Percentiles rank a stretch among this genome's conserved stretches.
phyloP scores from a whole-genome alignment of 78 protist genomes.

The Emiliania huxleyi region DNA sequence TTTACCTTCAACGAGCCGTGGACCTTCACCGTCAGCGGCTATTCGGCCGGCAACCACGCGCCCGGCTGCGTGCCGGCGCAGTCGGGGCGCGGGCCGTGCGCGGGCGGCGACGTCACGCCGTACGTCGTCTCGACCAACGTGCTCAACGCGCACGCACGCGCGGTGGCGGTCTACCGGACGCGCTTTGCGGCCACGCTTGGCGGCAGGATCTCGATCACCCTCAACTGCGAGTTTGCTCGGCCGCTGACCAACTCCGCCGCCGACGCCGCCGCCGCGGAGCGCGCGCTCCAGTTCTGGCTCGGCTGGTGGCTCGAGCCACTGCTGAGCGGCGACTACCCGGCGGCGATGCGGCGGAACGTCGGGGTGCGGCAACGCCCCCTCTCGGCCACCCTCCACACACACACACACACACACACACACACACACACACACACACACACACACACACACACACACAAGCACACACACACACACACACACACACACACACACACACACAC shows the following conservation, averaged over 20 bases:
- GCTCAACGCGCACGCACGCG: slow-evolving; percentile 45
- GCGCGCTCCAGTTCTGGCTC: slow-evolving; percentile 41
- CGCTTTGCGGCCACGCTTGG: neutral
- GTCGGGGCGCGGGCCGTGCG: neutral
- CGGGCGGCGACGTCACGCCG: neutral
- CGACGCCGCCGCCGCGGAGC: slow-evolving; percentile 50
- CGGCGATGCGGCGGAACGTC: slow-evolving; percentile 27
- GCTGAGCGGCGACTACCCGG: slow-evolving; percentile 51
- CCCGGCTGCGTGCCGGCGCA: neutral
- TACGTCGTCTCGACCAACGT: slow-evolving; percentile 37
- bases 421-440: too few species aligned
- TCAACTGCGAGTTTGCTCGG: slow-evolving; percentile 27
- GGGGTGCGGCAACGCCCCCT: slow-evolving; percentile 19
- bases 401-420: too few species aligned
- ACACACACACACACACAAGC: too few species aligned
- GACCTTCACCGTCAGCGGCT: slow-evolving; percentile 24
- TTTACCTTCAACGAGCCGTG: slow-evolving; percentile 72
- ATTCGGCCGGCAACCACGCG: neutral
- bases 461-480: too few species aligned
- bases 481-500: too few species aligned
- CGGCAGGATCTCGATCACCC: slow-evolving; percentile 54
- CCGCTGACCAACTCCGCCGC: neutral
- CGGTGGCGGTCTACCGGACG: slow-evolving; percentile 4
- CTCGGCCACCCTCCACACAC: too few species aligned
- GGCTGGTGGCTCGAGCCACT: slow-evolving; percentile 62